phyloP scores from a whole-genome alignment of 2,329 filamentous ascomycete genomes.

The Apiospora arundinis region DNA sequence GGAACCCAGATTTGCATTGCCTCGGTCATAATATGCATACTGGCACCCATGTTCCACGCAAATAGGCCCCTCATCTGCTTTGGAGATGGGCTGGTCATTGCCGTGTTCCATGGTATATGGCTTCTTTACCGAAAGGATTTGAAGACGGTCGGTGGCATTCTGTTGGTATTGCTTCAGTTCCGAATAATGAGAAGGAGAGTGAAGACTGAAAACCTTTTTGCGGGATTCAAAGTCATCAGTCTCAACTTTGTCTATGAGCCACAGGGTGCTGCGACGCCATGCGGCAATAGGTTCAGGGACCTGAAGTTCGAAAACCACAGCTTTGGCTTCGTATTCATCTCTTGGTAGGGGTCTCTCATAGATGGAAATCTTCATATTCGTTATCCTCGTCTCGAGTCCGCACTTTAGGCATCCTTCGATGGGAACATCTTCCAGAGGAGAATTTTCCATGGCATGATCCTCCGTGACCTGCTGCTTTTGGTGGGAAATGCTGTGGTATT shows the following conservation, averaged over 20 bases:
- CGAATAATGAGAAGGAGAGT: background rate
- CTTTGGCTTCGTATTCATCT: background rate
- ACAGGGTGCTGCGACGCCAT: slow-evolving; percentile 22
- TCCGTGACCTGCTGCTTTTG: background rate
- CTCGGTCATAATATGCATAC: slow-evolving; percentile 22
- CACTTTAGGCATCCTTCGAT: slow-evolving; percentile 19
- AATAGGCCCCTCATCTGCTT: background rate
- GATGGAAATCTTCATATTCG: slow-evolving; percentile 11
- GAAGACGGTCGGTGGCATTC: background rate
- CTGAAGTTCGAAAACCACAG: slow-evolving; percentile 24
- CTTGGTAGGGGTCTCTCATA: slow-evolving; percentile 23
- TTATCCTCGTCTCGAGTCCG: background rate
- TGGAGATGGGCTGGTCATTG: background rate
- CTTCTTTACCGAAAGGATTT: slow-evolving; percentile 15
- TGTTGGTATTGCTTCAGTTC: background rate
- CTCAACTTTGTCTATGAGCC: background rate
- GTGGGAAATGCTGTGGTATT: background rate
- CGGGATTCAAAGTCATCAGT: background rate
- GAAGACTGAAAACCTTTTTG: too few relatives aligned
- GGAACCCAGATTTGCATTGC: background rate
- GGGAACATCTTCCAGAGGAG: too few relatives aligned
- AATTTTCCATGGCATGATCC: background rate
- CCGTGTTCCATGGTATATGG: slow-evolving; percentile 16
- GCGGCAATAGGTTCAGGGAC: slow-evolving; percentile 10
- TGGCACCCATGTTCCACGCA: slow-evolving; percentile 17